Evolutionary conservation across 2,329 filamentous ascomycete genomes (phyloP), one percentile per base, ranked within the genome.

Genomic region (Pyrenophora tritici-repentis): DNA sequence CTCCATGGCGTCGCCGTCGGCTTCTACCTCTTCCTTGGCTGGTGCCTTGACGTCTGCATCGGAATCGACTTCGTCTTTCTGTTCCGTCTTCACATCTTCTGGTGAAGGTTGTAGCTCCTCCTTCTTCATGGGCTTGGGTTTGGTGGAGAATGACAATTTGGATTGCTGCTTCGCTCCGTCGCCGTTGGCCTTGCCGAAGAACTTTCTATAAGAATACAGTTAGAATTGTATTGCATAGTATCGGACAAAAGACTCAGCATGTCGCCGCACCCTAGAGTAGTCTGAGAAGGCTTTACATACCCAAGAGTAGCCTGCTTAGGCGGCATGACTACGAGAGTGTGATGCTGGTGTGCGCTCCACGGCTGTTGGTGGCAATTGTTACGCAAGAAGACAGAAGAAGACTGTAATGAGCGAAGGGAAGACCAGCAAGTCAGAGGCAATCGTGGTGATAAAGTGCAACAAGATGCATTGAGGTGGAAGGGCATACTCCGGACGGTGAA

Each of bases 301-400:
- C 90, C 90, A 73, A 96, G 78, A 55, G 89, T 96, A 66, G 89
- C 86, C 77, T 96, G 91, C 72, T 90, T 91, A 16, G 77, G 77
- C 42, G 78, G 62, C 78, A 80, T 80, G 35, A 42, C 56, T 62
- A 53, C 53, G n/a, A 54, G 36, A 50, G 38, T 52, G 41, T 48
- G 42, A 33, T 44, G 42, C 34, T 54, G 17, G 39, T 43, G 43
- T 47, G 53, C 53, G 46, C 42, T 52, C 24, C 42, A 50, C 43
- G 33, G 35, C 40, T 46, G 42, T 36, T 34, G 47, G 38, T 18
- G 31, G 47, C 31, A 55, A 39, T 46, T 44, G 41, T 37, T 47
- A 35, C 35, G 42, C 37, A 45, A 39, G 3, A 38, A 31, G 31
- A 40, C 20, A 13, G 55, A 38, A 43, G 48, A 47, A 10, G 54